These are phyloP conservation scores for Astrothelium subdiscretum DNA, from an alignment of 495 filamentous ascomycete genomes.

Conservation along the genomic window DNA sequence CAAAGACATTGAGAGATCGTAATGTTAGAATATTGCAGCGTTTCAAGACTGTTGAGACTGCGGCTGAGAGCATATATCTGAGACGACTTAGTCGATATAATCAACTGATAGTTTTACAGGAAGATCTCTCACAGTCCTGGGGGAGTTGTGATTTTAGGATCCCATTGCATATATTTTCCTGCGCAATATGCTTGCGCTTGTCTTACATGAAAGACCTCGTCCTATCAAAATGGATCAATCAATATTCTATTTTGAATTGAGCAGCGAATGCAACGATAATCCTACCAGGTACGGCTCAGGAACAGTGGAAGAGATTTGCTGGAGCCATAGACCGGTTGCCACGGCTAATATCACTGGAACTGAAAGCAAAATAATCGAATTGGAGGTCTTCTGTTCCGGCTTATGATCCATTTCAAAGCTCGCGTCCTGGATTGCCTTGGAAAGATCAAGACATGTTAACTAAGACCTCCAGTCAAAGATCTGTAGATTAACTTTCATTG, in stretches of 20 bases:
- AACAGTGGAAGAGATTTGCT: constrained; percentile 31
- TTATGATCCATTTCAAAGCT: neutral
- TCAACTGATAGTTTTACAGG: too few relatives aligned
- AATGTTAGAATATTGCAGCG: constrained; percentile 38
- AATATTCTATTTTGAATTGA: neutral
- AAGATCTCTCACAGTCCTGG: constrained; percentile 58
- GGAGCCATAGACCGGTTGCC: constrained; percentile 13
- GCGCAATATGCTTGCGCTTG: constrained; percentile 82
- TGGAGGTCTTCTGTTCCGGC: neutral
- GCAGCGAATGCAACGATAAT: neutral
- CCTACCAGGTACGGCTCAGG: constrained; percentile 73
- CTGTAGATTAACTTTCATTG: too few relatives aligned
- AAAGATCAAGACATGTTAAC: too few relatives aligned
- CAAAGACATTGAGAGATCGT: constrained; percentile 40
- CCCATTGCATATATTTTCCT: constrained; percentile 67
- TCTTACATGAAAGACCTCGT: constrained; percentile 90
- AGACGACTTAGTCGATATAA: neutral
- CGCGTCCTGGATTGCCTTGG: neutral
- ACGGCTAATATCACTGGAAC: neutral
- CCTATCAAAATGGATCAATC: constrained; percentile 36
- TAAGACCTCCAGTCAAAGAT: too few relatives aligned
- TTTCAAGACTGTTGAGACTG: neutral
- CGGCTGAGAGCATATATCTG: neutral
- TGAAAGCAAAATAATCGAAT: neutral
- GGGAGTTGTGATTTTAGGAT: constrained; percentile 93